Conservation (phyloP, 2,329 filamentous ascomycete genomes). For the Pyrenochaeta sp. region DNA sequence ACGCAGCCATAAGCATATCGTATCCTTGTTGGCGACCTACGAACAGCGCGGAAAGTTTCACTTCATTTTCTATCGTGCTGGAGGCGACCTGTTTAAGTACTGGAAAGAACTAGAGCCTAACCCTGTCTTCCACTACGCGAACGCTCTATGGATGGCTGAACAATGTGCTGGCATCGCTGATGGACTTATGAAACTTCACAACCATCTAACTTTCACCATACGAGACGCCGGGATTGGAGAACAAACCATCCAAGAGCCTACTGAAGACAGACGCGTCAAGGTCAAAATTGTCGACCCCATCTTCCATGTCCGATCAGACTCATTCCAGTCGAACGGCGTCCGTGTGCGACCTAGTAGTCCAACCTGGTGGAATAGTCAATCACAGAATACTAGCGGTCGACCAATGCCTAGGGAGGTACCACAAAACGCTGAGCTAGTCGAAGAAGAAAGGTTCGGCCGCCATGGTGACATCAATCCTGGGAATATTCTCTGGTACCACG, state of each 20-base stretch:
- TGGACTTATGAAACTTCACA: constrained; percentile 21
- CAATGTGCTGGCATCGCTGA: constrained; percentile 24
- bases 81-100: constrained; percentile 22
- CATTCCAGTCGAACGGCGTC: background rate
- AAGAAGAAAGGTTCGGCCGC: constrained; percentile 17
- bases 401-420: no score
- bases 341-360: background rate
- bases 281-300: no score
- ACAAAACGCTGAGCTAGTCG: background rate
- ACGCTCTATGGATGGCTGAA: constrained; percentile 19
- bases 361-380: background rate
- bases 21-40: constrained; percentile 26
- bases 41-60: constrained; percentile 25
- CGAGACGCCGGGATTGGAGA: background rate
- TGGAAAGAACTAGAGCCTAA: constrained; percentile 8
- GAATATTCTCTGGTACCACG: constrained; percentile 29
- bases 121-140: background rate
- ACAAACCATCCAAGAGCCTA: background rate
- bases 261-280: background rate
- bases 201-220: background rate
- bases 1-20: constrained; percentile 18
- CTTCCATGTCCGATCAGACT: background rate
- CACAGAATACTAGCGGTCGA: background rate
- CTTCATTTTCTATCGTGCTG: constrained; percentile 26
- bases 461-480: constrained; percentile 33